These are phyloP conservation scores for Pichia nakasei DNA, from an alignment of 805 yeast genomes.

Conservation along the genomic window DNA sequence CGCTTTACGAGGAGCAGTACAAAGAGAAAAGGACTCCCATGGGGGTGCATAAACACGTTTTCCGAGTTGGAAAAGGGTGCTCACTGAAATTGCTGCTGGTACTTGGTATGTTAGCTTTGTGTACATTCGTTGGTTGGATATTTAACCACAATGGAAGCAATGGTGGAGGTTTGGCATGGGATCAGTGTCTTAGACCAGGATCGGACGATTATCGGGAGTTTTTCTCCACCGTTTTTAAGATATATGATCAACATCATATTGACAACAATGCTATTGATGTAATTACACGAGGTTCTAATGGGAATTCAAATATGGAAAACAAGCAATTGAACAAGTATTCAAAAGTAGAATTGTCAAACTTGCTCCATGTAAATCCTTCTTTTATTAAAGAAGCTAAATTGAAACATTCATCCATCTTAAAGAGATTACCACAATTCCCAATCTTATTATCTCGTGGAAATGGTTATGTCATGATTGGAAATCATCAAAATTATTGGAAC, in stretches of 20 bases:
- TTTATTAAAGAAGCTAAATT: conserved; percentile 30
- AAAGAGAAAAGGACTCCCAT: too few relatives aligned
- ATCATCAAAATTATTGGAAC: not conserved
- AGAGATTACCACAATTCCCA: conserved; percentile 34
- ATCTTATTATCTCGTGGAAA: conserved; percentile 20
- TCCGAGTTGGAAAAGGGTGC: too few relatives aligned
- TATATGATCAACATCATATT: not conserved
- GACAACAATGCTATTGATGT: not conserved
- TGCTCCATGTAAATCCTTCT: not conserved
- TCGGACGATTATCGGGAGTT: not conserved
- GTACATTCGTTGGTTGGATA: too few relatives aligned
- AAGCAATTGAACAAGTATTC: not conserved
- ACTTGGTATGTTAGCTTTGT: too few relatives aligned
- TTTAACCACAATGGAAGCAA: too few relatives aligned
- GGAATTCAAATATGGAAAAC: not conserved
- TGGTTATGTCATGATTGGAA: conserved; percentile 21
- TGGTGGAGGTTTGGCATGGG: not conserved
- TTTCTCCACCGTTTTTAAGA: not conserved
- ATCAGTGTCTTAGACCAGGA: not conserved
- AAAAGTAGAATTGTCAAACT: not conserved
- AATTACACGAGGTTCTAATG: too few relatives aligned
- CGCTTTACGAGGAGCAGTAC: too few relatives aligned
- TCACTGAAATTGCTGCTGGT: too few relatives aligned
- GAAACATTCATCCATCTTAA: conserved; percentile 40
- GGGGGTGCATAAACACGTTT: too few relatives aligned